These are phyloP conservation scores for Nymphaea colorata DNA, from an alignment of 164 flowering plant genomes.

Conservation along the genomic window DNA sequence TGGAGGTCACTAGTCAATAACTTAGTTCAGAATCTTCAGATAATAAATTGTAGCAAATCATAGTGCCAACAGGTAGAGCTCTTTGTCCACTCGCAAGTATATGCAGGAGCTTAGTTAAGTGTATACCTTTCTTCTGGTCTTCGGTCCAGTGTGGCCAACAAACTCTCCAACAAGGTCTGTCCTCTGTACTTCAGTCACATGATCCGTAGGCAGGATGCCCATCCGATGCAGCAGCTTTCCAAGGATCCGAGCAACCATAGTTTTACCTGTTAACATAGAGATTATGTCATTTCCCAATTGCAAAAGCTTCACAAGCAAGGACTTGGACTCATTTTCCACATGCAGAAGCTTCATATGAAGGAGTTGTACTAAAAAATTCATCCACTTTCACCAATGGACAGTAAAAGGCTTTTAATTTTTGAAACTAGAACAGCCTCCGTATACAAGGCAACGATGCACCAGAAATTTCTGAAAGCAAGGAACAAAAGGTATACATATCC, in stretches of 20 bases:
- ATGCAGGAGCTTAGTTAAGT: too few species aligned
- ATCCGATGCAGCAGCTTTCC: constrained; percentile 88
- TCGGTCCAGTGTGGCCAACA: constrained; percentile 99
- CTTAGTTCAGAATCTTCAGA: too few species aligned
- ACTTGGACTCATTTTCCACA: not conserved
- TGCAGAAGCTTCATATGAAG: not conserved
- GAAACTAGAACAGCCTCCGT: too few species aligned
- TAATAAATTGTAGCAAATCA: too few species aligned
- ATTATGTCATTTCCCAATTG: not conserved
- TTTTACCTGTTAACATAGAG: constrained; percentile 52
- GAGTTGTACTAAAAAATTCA: not conserved
- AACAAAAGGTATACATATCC: too few species aligned
- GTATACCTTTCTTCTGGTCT: constrained; percentile 88
- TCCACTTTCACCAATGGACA: not conserved
- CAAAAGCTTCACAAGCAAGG: not conserved
- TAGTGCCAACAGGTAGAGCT: too few species aligned
- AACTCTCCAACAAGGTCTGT: constrained; percentile 98
- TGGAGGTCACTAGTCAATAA: too few species aligned
- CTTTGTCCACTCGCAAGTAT: too few species aligned
- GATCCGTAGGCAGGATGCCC: constrained; percentile 90
- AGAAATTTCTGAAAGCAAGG: too few species aligned
- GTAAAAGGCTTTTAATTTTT: too few species aligned
- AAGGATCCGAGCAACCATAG: constrained; percentile 89
- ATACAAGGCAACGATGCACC: too few species aligned
- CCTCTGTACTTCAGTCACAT: constrained; percentile 94